phyloP scores from a whole-genome alignment of 148 eudicot species.

The Chenopodium suecicum region DNA sequence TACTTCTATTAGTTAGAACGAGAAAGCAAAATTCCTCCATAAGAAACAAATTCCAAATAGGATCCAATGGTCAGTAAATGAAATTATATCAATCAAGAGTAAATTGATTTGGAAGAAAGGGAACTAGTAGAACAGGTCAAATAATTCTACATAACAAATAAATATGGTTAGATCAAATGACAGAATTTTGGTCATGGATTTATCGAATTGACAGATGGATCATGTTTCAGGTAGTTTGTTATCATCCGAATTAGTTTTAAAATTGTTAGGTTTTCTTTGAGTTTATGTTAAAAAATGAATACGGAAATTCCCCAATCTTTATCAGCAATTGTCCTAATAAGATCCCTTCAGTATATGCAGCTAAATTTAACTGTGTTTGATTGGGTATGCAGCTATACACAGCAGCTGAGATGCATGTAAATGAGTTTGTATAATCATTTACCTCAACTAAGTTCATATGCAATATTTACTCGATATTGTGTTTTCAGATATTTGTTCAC shows the following conservation, averaged over 20 bases:
- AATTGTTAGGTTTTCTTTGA: neutral
- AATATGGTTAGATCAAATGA: no score
- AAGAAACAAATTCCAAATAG: no score
- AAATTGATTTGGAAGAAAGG: no score
- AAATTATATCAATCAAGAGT: no score
- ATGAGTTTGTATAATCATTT: neutral
- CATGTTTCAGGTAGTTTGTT: neutral
- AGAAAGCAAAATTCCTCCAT: no score
- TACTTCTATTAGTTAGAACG: no score
- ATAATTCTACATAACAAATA: no score
- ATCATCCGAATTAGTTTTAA: neutral
- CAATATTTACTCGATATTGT: neutral
- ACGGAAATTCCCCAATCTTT: neutral
- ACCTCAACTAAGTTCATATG: neutral
- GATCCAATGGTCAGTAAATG: no score
- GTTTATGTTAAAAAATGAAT: neutral
- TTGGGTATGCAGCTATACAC: neutral
- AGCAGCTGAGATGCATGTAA: neutral
- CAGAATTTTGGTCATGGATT: no score
- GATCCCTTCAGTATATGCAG: neutral
- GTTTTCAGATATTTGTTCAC: no score
- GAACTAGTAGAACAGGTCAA: no score
- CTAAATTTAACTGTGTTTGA: neutral
- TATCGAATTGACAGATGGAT: no score
- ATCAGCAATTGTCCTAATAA: neutral